Conservation (phyloP, 176 grass and related monocot species). For the Carex pumila region DNA sequence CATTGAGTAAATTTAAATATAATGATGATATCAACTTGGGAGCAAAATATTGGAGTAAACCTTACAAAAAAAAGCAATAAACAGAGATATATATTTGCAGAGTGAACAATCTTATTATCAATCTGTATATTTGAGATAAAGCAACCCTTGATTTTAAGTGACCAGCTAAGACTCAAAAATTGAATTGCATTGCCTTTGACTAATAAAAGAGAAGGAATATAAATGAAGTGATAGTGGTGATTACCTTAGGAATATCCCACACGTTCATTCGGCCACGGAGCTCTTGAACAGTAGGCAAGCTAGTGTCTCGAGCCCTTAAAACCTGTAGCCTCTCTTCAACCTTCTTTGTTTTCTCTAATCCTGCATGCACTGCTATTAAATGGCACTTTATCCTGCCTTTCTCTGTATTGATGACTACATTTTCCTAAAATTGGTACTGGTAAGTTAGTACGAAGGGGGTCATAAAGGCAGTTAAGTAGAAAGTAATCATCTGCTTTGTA, state of each 20-base stretch:
- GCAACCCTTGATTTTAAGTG: background rate
- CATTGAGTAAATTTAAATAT: background rate
- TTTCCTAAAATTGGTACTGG: constrained; percentile 36
- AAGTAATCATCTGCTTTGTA: background rate
- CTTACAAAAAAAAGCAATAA: background rate
- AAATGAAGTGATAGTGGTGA: background rate
- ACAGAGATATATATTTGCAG: background rate
- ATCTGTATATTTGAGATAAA: background rate
- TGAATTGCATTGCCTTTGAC: background rate
- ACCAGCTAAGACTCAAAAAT: background rate
- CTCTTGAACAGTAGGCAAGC: constrained; percentile 46
- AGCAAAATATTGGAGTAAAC: background rate
- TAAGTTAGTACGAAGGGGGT: background rate
- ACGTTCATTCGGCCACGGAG: constrained; percentile 66
- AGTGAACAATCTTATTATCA: background rate
- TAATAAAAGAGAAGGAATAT: background rate
- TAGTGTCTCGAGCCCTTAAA: constrained; percentile 58
- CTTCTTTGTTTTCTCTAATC: constrained; percentile 48
- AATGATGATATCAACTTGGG: background rate
- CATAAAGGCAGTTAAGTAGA: background rate
- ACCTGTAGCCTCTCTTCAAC: constrained; percentile 61
- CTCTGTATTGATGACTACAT: constrained; percentile 48
- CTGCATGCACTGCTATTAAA: constrained; percentile 81
- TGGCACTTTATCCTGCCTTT: constrained; percentile 58
- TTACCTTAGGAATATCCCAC: constrained; percentile 73